These are phyloP conservation scores for Panicum hallii DNA, from an alignment of 202 grass and related monocot genomes.

Conservation along the genomic window DNA sequence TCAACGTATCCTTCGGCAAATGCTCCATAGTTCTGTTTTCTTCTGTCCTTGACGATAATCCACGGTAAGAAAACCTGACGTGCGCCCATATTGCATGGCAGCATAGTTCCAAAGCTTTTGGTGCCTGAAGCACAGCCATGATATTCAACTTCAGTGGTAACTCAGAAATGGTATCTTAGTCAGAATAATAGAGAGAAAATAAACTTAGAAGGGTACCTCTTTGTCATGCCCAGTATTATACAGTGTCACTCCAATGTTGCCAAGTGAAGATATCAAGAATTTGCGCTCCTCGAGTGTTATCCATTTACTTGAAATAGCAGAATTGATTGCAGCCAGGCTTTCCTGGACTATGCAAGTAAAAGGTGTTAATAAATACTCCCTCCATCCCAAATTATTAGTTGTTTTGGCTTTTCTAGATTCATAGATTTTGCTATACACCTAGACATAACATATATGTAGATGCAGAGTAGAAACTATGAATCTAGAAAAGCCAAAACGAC, in stretches of 20 bases:
- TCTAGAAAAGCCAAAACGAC: no score
- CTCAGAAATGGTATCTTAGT: not conserved
- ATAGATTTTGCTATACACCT: no score
- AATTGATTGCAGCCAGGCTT: slow-evolving; percentile 48
- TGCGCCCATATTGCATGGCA: slow-evolving; percentile 64
- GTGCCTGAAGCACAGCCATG: slow-evolving; percentile 56
- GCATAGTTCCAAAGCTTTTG: slow-evolving; percentile 65
- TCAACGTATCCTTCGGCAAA: slow-evolving; percentile 39
- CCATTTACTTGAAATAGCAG: slow-evolving; percentile 73
- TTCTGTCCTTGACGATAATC: slow-evolving; percentile 39
- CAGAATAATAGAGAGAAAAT: not conserved
- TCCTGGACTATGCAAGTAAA: slow-evolving; percentile 69
- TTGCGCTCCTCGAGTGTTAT: slow-evolving; percentile 58
- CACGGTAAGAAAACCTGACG: slow-evolving; percentile 25
- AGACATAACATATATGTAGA: no score
- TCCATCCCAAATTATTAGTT: no score
- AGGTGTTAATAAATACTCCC: slow-evolving; percentile 33
- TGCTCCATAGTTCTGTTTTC: slow-evolving; percentile 12
- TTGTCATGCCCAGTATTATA: slow-evolving; percentile 64
- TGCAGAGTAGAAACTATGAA: no score
- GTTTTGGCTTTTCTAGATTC: no score
- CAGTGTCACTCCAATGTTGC: slow-evolving; percentile 66
- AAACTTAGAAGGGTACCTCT: slow-evolving; percentile 59
- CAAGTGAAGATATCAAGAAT: slow-evolving; percentile 64
- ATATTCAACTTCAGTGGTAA: slow-evolving; percentile 31